These are phyloP conservation scores for Naganishia friedmannii DNA, from an alignment of 768 basidiomycete genomes.

Conservation along the genomic window DNA sequence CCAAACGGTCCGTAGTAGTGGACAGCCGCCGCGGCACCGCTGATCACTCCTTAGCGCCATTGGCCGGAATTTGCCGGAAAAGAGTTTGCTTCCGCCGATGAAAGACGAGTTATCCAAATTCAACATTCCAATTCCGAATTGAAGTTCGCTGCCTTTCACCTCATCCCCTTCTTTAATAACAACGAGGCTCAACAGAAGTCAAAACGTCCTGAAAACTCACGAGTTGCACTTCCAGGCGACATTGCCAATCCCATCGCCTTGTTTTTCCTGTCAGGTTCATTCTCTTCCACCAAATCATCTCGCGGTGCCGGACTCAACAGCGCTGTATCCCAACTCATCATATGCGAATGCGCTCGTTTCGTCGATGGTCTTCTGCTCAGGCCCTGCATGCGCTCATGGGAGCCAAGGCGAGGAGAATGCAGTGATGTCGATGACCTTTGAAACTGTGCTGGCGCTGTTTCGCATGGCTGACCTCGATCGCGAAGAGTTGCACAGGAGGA, in stretches of 20 bases:
- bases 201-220: not conserved
- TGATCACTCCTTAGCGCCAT: no score
- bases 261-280: not conserved
- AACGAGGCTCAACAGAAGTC: not conserved
- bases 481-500: not conserved
- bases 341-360: not conserved
- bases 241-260: not conserved
- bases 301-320: conserved; percentile 12
- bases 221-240: not conserved
- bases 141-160: no score
- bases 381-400: not conserved
- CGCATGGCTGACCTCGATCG: not conserved
- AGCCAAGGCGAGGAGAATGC: not conserved
- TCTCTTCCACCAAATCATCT: not conserved
- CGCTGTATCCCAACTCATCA: conserved; percentile 20
- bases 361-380: not conserved
- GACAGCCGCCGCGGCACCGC: no score
- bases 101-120: no score
- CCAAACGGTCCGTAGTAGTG: no score
- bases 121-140: no score
- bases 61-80: no score
- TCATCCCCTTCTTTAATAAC: no score
- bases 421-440: not conserved
- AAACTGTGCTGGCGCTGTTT: not conserved
- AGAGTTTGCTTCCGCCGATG: not conserved